Percentiles rank a stretch among this genome's conserved stretches.
phyloP scores from a whole-genome alignment of 2,329 filamentous ascomycete genomes.

The Alternaria sp. region DNA sequence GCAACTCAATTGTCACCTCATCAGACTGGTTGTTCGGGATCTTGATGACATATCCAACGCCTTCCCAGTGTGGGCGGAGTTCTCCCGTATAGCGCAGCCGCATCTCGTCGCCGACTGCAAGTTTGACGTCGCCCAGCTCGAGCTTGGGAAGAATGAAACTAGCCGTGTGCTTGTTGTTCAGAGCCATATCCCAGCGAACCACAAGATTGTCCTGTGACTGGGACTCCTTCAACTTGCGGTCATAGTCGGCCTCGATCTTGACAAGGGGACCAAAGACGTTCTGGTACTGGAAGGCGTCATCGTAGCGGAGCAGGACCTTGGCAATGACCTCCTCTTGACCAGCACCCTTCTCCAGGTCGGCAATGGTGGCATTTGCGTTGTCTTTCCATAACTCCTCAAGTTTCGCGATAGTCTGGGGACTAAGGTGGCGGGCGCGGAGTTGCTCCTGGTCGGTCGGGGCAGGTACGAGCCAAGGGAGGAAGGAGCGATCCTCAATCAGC shows the following conservation, averaged over 20 bases:
- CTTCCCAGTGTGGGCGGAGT: constrained; percentile 90
- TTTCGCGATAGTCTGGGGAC: constrained; percentile 93
- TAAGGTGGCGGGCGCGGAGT: constrained; percentile 90
- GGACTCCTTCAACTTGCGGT: constrained; percentile 97
- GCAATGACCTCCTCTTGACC: constrained; percentile 95
- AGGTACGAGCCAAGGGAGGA: constrained; percentile 90
- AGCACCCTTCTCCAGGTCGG: constrained; percentile 88
- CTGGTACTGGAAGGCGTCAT: constrained; percentile 97
- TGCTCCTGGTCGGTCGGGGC: constrained; percentile 93
- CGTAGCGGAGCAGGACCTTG: constrained; percentile 90
- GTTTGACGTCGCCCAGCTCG: constrained; percentile 95
- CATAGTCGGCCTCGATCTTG: constrained; percentile 99
- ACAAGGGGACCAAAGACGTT: constrained; percentile 98
- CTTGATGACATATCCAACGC: constrained; percentile 98
- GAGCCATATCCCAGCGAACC: constrained; percentile 91
- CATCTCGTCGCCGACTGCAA: constrained; percentile 99
- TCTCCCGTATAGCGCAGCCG: constrained; percentile 95
- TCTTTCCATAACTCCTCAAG: constrained; percentile 99
- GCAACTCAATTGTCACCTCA: constrained; percentile 92
- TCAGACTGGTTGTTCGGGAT: constrained; percentile 99
- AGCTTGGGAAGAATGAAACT: constrained; percentile 97
- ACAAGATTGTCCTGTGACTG: constrained; percentile 96
- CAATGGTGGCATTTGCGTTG: constrained; percentile 84
- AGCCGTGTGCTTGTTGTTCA: constrained; percentile 97
- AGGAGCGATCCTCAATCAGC: constrained; percentile 94